Base-by-base conservation (phyloP, 2,329 filamentous ascomycete species). In the Phaeoacremonium minimum region DNA sequence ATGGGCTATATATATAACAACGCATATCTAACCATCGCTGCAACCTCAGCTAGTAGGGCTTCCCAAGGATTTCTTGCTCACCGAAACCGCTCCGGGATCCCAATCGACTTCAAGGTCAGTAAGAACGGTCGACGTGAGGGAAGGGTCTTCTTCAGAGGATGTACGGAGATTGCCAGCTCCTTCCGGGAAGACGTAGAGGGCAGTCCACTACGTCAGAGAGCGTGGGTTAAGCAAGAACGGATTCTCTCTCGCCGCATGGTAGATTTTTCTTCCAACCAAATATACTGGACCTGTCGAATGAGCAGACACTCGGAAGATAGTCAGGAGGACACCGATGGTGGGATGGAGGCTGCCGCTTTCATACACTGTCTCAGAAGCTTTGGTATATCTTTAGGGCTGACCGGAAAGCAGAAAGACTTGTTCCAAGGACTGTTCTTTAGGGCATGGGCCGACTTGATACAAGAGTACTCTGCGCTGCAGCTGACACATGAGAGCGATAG, bases 171-270 rank as follows among this genome's bases (percentile, higher is more conserved):
- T 15, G 5, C 16, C 28, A 30, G 11, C 28, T 30, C 28, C 7
- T 30, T 12, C 11, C 28, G 28, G 28, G 28, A 30, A 30, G 28
- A 30, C 11, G 28, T 30, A 30, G 28, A 30, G 28, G 28, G 16
- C 28, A 11, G 28, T 15, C 5, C 28, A 30, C 28, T 30, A 30
- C 28, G 14, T 11, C 28, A 30, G 28, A 30, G 28, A 30, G 28
- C 28, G 28, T 30, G 28, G 28, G 28, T 30, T 30, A 30, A 30
- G 28, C 28, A 30, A 30, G 28, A 30, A 30, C 28, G 28, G 28
- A 30, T 30, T 12, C 28, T 30, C 5, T 30, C 28, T 30, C 28
- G 28, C 28, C 28, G 28, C 28, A 30, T 15, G 28, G 28, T 30
- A 6, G 28, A 30, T 15, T 30, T 30, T 30, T 30, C 28, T 30